A percentile compares a stretch with the other conserved stretches of the same genome.
These are phyloP conservation scores for Thuja plicata DNA, from an alignment of 83 land plant species.

Conservation along the genomic window DNA sequence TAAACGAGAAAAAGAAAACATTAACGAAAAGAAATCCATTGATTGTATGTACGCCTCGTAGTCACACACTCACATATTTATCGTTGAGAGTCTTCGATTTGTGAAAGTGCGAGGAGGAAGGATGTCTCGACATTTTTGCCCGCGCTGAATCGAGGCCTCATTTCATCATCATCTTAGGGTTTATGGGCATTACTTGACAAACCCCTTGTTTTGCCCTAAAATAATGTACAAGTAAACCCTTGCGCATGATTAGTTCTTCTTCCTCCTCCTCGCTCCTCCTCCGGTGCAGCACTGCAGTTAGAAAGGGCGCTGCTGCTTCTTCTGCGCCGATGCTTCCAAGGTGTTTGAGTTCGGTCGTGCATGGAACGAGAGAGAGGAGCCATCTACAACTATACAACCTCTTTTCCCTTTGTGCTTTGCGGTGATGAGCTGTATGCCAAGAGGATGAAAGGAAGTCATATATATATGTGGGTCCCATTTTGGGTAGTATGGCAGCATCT, in stretches of 20 bases:
- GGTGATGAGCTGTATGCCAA: constrained; percentile 13
- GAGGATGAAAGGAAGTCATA: constrained; percentile 1
- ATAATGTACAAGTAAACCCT: not conserved
- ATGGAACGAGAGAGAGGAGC: not conserved
- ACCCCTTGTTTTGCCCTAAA: not conserved
- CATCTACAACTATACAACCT: not conserved
- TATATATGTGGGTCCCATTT: not conserved
- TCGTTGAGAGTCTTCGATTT: constrained; percentile 10
- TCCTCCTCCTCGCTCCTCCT: not conserved
- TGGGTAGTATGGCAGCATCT: too few species aligned
- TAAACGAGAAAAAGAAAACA: not conserved
- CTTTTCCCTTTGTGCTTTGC: too few species aligned
- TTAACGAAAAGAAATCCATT: not conserved
- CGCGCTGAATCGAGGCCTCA: not conserved
- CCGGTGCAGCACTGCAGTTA: not conserved
- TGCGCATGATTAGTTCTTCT: not conserved
- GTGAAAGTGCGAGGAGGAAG: constrained; percentile 12
- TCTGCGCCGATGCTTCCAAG: not conserved
- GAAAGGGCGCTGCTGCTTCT: not conserved
- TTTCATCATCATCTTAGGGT: not conserved
- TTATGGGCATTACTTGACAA: not conserved
- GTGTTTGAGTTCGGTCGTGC: not conserved
- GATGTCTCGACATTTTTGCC: constrained; percentile 12
- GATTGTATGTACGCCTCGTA: not conserved
- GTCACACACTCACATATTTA: constrained; percentile 13